Conservation (phyloP, 768 basidiomycete genomes). For the Calocybe gangraenosa region DNA sequence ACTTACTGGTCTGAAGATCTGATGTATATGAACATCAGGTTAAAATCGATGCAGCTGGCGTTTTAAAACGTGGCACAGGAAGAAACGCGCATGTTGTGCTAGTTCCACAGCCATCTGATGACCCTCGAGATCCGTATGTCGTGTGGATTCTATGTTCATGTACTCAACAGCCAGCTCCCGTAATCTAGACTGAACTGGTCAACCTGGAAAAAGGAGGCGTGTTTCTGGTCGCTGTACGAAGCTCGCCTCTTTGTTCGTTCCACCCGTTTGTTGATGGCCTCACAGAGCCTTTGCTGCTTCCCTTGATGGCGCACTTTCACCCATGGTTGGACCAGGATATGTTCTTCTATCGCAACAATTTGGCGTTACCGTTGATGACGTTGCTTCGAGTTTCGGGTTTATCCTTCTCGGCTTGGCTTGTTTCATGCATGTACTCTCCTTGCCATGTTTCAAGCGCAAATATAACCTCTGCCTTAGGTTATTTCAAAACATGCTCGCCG, state of each 20-base stretch:
- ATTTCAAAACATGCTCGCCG: constrained; percentile 33
- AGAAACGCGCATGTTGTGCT: constrained; percentile 34
- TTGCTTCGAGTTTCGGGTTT: constrained; percentile 37
- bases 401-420: constrained; percentile 37
- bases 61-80: constrained; percentile 34
- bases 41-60: constrained; percentile 26
- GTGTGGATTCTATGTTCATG: not conserved
- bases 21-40: constrained; percentile 18
- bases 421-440: constrained; percentile 29
- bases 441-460: too few relatives aligned
- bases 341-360: constrained; percentile 36
- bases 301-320: constrained; percentile 38
- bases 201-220: constrained; percentile 40
- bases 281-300: constrained; percentile 35
- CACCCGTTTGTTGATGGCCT: too few relatives aligned
- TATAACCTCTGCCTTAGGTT: constrained; percentile 27
- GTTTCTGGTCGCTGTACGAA: constrained; percentile 39
- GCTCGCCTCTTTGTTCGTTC: not conserved
- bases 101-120: constrained; percentile 40
- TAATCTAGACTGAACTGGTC: constrained; percentile 36
- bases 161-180: not conserved
- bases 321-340: constrained; percentile 40
- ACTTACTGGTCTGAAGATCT: not conserved
- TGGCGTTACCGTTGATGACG: constrained; percentile 35
- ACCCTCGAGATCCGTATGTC: constrained; percentile 37